Percentiles rank a stretch among this genome's conserved stretches.
These are phyloP conservation scores for Cudoniella acicularis DNA, from an alignment of 495 filamentous ascomycete genomes.

Conservation along the genomic window DNA sequence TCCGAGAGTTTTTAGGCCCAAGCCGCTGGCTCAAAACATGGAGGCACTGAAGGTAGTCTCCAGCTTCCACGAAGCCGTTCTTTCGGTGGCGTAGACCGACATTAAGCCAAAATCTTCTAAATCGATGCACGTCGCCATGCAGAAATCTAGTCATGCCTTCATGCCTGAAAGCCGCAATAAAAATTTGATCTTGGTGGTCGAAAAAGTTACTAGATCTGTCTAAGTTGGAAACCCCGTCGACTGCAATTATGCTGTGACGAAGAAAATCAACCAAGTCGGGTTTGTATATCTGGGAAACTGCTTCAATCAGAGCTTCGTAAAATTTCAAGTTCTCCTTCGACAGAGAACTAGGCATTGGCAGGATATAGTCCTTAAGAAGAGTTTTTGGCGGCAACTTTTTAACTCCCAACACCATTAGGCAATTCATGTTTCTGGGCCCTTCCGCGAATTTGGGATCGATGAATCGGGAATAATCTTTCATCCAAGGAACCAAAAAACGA, in stretches of 20 bases:
- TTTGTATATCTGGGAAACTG: neutral
- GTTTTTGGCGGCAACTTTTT: neutral
- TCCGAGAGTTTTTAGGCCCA: neutral
- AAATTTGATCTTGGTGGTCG: conserved; percentile 20
- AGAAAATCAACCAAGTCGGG: neutral
- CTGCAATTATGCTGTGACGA: conserved; percentile 6
- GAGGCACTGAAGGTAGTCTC: conserved; percentile 18
- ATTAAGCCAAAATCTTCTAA: conserved; percentile 14
- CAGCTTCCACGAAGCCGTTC: neutral
- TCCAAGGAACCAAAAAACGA: conserved; percentile 16
- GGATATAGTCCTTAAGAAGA: conserved; percentile 14
- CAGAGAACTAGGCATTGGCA: conserved; percentile 10
- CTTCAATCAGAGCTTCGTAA: conserved; percentile 3
- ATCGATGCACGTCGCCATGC: neutral
- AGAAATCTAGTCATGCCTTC: conserved; percentile 12
- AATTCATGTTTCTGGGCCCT: neutral
- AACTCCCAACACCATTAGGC: conserved; percentile 2
- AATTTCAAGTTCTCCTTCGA: neutral
- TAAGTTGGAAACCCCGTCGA: conserved; percentile 12
- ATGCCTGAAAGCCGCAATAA: conserved; percentile 16
- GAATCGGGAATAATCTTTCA: conserved; percentile 14
- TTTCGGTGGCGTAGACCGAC: conserved; percentile 14
- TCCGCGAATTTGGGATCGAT: conserved; percentile 1
- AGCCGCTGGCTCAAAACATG: conserved; percentile 7
- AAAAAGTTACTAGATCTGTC: conserved; percentile 3